Base-by-base conservation (phyloP, 805 yeast species). In the Candida vaughaniae region DNA sequence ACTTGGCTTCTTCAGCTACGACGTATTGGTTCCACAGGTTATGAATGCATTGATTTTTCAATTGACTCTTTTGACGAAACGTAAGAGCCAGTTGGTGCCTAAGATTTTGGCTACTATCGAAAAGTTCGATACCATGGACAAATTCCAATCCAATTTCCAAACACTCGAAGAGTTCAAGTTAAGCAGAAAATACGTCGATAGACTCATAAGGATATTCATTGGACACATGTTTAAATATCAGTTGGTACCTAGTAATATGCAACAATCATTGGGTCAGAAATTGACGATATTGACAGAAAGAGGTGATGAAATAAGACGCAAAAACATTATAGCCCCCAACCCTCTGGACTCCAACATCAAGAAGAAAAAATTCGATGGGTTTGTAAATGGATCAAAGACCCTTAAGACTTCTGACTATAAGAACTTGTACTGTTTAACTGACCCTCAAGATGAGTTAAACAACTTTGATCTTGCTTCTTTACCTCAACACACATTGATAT, bases 1-100 rank as follows among this genome's bases (percentile, higher is more conserved):
- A 20, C 62, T 88, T 31, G 64, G 68, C 30, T 64, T 73, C 12
- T 64, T 90, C 37, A 65, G 69, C 27, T 79, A 73, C 22, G 84
- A 78, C 59, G 69, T 80, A 33, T 45, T 68, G 31, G 68, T 82
- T 9, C 46, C 68, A 1, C 77, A 84, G 4, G 47, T 78, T 3
- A 75, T 85, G 35, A 75, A 87, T 11, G 85, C 95, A 5, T 69
- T 85, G 0, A 58, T 88, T 18, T 79, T 85, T 48, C 79, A 81
- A 34, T 61, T 83, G 15, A 67, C 84, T 5, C 67, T 77, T 11
- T 59, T 93, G 25, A 72, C 85, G 45, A 80, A 78, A 48, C 68
- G 78, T 22, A 77, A 95, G 49, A 82, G 87, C 2, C 78, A 76
- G 34, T 69, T 75, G 30, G 62, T 78, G 2, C 65, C 73, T 20